These are phyloP conservation scores for Sphaceloma murrayae DNA, from an alignment of 2,329 filamentous ascomycete species.

Conservation along the genomic window DNA sequence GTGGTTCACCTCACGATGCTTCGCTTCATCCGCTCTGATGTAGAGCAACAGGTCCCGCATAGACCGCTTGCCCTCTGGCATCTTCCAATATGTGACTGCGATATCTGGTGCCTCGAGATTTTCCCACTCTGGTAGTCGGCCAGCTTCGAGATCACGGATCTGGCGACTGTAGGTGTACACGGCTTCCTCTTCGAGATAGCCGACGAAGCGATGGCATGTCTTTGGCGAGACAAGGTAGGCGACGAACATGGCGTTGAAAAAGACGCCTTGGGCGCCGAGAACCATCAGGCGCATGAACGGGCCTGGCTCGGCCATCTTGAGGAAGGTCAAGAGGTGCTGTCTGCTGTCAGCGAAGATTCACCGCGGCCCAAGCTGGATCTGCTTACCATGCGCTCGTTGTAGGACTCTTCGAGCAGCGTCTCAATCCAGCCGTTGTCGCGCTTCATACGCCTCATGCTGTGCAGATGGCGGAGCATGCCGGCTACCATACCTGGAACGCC, in stretches of 20 bases:
- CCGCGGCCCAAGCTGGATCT: too few relatives aligned
- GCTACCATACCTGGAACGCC: slow-evolving; percentile 96
- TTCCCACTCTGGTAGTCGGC: slow-evolving; percentile 74
- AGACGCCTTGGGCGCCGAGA: slow-evolving; percentile 85
- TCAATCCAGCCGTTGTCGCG: slow-evolving; percentile 90
- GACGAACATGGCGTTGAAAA: slow-evolving; percentile 90
- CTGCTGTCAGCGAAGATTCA: slow-evolving; percentile 24
- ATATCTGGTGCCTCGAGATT: slow-evolving; percentile 75
- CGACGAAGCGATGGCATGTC: slow-evolving; percentile 89
- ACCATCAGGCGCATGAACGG: slow-evolving; percentile 90
- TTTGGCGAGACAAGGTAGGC: slow-evolving; percentile 78
- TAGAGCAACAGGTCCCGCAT: slow-evolving; percentile 86
- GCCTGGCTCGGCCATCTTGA: slow-evolving; percentile 80
- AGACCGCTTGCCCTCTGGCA: slow-evolving; percentile 70
- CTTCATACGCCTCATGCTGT: slow-evolving; percentile 74
- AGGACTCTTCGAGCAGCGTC: slow-evolving; percentile 30
- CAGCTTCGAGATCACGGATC: slow-evolving; percentile 75
- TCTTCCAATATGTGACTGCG: slow-evolving; percentile 84
- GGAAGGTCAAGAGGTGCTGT: slow-evolving; percentile 91
- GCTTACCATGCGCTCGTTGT: slow-evolving; percentile 27
- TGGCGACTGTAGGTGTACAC: slow-evolving; percentile 90
- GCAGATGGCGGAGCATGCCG: slow-evolving; percentile 83
- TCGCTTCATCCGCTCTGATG: slow-evolving; percentile 80
- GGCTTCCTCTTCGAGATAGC: slow-evolving; percentile 94
- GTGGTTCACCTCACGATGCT: slow-evolving; percentile 80